These are phyloP conservation scores for Diaporthe sp. DNA, from an alignment of 2,329 filamentous ascomycete species.

Conservation along the genomic window DNA sequence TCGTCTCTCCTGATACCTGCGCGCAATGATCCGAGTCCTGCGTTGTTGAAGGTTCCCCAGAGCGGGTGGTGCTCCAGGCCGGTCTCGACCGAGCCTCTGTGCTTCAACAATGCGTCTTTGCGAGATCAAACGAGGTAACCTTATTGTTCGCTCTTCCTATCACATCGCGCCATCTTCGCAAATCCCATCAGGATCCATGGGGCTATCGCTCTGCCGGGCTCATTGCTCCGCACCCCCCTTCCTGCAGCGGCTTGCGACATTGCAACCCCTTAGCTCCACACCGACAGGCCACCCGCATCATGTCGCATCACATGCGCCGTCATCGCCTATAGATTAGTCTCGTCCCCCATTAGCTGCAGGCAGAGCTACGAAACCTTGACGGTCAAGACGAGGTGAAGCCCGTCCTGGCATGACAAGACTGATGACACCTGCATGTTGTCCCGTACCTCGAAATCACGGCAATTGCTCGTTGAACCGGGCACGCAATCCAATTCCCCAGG, in stretches of 20 bases:
- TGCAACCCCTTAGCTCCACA: constrained; percentile 35
- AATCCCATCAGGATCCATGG: constrained; percentile 1
- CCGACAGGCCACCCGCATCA: constrained; percentile 36
- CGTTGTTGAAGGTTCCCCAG: not conserved
- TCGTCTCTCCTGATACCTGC: not conserved
- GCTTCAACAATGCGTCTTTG: constrained; percentile 2
- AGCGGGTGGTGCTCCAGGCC: not conserved
- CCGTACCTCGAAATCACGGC: constrained; percentile 6
- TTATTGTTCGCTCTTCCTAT: constrained; percentile 13
- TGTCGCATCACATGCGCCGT: constrained; percentile 36
- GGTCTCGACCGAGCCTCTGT: constrained; percentile 5
- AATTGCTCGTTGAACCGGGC: not conserved
- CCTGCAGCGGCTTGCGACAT: constrained; percentile 29
- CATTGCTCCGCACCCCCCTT: constrained; percentile 32
- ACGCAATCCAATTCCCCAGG: not conserved
- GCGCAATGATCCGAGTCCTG: not conserved
- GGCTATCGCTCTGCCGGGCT: constrained; percentile 27
- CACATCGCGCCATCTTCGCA: not conserved
- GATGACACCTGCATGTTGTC: constrained; percentile 17
- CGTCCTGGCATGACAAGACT: constrained; percentile 10
- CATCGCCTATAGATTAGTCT: constrained; percentile 3
- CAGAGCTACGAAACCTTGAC: not conserved
- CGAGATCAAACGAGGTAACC: constrained; percentile 21
- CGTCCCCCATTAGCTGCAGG: not conserved
- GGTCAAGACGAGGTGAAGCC: constrained; percentile 19